These are phyloP conservation scores for Prillingera fragicola DNA, from an alignment of 1,284 basidiomycete species.

Conservation along the genomic window DNA sequence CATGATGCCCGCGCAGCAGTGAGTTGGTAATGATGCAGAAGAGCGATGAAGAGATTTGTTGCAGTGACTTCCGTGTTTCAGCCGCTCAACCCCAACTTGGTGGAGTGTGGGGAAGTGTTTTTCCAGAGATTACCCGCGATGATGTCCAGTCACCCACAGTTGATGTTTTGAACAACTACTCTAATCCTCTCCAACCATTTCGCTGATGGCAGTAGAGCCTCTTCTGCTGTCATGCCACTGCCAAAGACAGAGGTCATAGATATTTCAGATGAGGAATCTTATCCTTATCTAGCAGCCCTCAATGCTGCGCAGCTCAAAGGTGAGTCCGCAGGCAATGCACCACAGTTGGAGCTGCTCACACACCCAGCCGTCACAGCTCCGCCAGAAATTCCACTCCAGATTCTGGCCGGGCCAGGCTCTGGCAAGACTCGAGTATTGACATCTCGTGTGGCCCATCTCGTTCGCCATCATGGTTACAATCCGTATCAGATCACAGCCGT, in stretches of 20 bases:
- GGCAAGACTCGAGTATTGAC: conserved; percentile 69
- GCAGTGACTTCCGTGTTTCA: too few species aligned
- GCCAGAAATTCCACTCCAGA: conserved; percentile 64
- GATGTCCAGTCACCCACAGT: too few species aligned
- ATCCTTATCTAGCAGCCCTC: conserved; percentile 34
- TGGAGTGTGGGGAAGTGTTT: too few species aligned
- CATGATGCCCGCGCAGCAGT: not conserved
- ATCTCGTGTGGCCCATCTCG: conserved; percentile 69
- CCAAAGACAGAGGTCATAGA: not conserved
- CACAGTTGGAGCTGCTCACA: conserved; percentile 1
- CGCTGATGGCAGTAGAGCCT: too few species aligned
- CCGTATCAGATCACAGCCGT: conserved; percentile 69
- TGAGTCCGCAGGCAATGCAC: conserved; percentile 3
- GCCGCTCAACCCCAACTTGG: too few species aligned
- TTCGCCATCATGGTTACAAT: conserved; percentile 56
- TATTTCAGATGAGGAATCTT: not conserved
- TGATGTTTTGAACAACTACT: too few species aligned
- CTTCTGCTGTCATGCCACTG: not conserved
- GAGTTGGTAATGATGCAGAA: too few species aligned
- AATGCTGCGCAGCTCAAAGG: conserved; percentile 40
- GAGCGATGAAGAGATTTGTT: too few species aligned
- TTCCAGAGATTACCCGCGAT: too few species aligned
- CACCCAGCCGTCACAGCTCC: conserved; percentile 61
- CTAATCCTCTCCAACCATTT: too few species aligned
- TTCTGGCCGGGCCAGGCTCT: conserved; percentile 77